Evolutionary conservation across 495 filamentous ascomycete species (phyloP), one percentile per base, ranked within the genome.

Genomic region (Podospora australis): DNA sequence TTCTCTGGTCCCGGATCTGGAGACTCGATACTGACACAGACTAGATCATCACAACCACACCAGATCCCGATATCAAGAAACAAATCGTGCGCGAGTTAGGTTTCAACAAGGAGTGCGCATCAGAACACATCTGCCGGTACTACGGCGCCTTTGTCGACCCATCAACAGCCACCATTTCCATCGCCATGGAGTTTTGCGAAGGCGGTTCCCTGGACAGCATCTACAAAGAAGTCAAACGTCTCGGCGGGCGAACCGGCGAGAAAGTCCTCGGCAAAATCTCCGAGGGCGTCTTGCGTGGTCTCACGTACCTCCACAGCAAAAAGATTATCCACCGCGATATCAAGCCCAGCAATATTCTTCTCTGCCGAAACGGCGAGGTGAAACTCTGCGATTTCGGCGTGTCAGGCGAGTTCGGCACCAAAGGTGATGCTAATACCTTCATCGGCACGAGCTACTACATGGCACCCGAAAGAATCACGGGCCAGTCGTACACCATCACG

Each of bases 251-350:
- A 14, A 96, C 91, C 0, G 92, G 92, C 49, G 92, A 98, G 70
- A 97, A 96, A 59, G 92, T 98, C 6, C 73, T 98, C n/a, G 92
- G 94, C 39, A 98, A 97, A 71, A 84, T 97, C 38, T 90, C 92
- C 34, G 92, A 96, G 66, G 94, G 90, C 28, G 90, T 98, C 8
- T 75, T 98, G 44, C 88, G 90, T 57, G 92, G 92, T 19, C 69
- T 98, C 52, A 96, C 90, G 8, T 98, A 98, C 67, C 81, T 98
- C n/a, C 88, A 96, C 69, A 81, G 82, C 66, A 84, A 88, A 60
- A 91, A 95, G 68, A 98, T 98, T 67, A 97, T 98, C 55, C 92
- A 98, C 67, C 82, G 92, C 76, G 92, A 98, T 65, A 97, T 98
- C 75, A 98, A 98, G 67, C 92, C 92, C 3, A 94, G 87, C 49